Conservation (phyloP, 1,284 basidiomycete genomes). For the Sanguinoderma infundibulare region DNA sequence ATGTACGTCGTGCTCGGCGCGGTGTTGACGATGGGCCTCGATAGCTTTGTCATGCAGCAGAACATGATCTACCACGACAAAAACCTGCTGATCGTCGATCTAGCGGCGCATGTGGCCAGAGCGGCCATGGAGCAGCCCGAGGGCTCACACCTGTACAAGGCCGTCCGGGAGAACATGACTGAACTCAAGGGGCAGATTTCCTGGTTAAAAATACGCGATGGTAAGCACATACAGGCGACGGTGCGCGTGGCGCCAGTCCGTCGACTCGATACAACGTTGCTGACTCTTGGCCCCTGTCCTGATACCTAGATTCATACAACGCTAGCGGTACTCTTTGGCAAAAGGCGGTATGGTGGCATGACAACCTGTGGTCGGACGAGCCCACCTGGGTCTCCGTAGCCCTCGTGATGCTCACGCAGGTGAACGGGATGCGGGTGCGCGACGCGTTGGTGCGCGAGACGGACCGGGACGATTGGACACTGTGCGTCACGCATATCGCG, state of each 20-base stretch:
- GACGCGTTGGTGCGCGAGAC: not conserved
- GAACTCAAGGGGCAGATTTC: not conserved
- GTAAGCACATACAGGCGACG: not conserved
- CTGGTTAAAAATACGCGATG: not conserved
- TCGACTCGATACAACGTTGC: not conserved
- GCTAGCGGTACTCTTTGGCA: not conserved
- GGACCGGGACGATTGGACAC: slow-evolving; percentile 4
- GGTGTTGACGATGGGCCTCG: not conserved
- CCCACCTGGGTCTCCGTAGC: not conserved
- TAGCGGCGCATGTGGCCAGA: not conserved
- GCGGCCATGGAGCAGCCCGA: not conserved
- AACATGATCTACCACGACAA: not conserved
- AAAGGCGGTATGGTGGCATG: slow-evolving; percentile 12
- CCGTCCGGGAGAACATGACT: not conserved
- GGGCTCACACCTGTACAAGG: not conserved
- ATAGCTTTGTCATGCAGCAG: not conserved
- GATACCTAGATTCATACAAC: not conserved
- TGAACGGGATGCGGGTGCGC: not conserved
- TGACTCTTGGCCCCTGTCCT: too few species aligned
- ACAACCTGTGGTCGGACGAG: slow-evolving; percentile 9
- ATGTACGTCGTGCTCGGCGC: not conserved
- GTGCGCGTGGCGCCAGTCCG: not conserved
- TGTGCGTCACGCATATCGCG: slow-evolving; percentile 5
- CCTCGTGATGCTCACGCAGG: not conserved
- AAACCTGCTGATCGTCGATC: not conserved